phyloP scores from a whole-genome alignment of 1,284 basidiomycete species.

The Apiotrichum akiyoshidainum region DNA sequence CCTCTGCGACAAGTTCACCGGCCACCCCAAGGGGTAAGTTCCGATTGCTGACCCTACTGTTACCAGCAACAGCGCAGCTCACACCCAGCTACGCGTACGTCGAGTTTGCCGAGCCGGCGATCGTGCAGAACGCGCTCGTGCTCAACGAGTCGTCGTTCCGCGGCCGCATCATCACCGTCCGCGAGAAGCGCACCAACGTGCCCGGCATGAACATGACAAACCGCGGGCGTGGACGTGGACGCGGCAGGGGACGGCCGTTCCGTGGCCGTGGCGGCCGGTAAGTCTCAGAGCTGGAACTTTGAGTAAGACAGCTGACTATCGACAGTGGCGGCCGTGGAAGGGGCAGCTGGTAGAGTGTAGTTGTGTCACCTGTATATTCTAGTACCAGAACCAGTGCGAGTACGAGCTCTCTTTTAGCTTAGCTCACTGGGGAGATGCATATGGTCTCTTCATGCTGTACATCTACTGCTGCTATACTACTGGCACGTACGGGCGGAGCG shows the following conservation, averaged over 20 bases:
- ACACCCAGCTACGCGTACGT: slow-evolving; percentile 86
- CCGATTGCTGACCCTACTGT: not conserved
- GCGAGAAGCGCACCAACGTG: slow-evolving; percentile 86
- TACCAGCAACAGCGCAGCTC: not conserved
- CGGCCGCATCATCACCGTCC: slow-evolving; percentile 88
- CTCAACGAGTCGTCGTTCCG: slow-evolving; percentile 95
- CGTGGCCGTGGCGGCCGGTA: slow-evolving; percentile 57
- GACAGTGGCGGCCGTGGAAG: slow-evolving; percentile 59
- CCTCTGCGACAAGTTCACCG: slow-evolving; percentile 98
- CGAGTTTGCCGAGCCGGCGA: slow-evolving; percentile 92
- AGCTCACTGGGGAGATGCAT: slow-evolving; percentile 5
- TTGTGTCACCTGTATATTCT: not conserved
- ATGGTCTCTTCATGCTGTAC: slow-evolving; percentile 13
- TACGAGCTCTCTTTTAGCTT: not conserved
- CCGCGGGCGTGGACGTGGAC: slow-evolving; percentile 67
- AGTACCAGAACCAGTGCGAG: no score
- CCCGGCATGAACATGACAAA: slow-evolving; percentile 67
- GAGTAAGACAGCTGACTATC: not conserved
- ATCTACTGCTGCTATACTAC: slow-evolving; percentile 9
- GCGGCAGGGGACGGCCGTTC: slow-evolving; percentile 60
- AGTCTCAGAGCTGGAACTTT: not conserved
- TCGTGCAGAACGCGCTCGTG: slow-evolving; percentile 87
- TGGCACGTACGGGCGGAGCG: not conserved
- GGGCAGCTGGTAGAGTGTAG: slow-evolving; percentile 50
- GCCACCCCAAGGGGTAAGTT: slow-evolving; percentile 94